These are phyloP conservation scores for Melastoma malabathricum DNA, from an alignment of 345 rosid genomes.

Conservation along the genomic window DNA sequence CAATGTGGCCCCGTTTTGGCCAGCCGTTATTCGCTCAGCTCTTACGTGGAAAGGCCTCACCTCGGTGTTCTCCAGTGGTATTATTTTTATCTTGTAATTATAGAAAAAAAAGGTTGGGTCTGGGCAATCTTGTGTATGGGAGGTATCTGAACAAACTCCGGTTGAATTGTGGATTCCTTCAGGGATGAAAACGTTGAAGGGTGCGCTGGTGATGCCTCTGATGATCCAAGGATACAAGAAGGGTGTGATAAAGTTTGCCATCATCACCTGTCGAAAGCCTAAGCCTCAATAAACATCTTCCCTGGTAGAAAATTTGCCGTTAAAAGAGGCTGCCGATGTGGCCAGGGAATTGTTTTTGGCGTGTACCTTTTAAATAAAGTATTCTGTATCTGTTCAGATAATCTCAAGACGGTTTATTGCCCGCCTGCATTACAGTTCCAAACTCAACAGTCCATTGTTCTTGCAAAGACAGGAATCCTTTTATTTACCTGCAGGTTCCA, in stretches of 20 bases:
- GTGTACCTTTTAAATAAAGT: no score
- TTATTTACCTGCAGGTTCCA: no score
- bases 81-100: no score
- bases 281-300: neutral
- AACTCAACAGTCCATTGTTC: no score
- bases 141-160: neutral
- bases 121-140: neutral
- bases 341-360: neutral
- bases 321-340: no score
- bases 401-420: no score
- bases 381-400: no score
- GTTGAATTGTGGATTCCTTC: conserved; percentile 2
- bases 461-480: no score
- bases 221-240: conserved; percentile 87
- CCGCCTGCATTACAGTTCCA: no score
- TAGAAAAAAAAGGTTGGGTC: no score
- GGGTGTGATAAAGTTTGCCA: conserved; percentile 60
- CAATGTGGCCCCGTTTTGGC: conserved; percentile 87
- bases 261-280: conserved; percentile 71
- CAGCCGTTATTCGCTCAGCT: conserved; percentile 71
- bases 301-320: no score
- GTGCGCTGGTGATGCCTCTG: conserved; percentile 84
- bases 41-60: conserved; percentile 72
- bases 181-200: conserved; percentile 67
- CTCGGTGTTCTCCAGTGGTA: conserved; percentile 51